phyloP scores from a whole-genome alignment of 2,329 filamentous ascomycete genomes.

The Penicillium sp. region DNA sequence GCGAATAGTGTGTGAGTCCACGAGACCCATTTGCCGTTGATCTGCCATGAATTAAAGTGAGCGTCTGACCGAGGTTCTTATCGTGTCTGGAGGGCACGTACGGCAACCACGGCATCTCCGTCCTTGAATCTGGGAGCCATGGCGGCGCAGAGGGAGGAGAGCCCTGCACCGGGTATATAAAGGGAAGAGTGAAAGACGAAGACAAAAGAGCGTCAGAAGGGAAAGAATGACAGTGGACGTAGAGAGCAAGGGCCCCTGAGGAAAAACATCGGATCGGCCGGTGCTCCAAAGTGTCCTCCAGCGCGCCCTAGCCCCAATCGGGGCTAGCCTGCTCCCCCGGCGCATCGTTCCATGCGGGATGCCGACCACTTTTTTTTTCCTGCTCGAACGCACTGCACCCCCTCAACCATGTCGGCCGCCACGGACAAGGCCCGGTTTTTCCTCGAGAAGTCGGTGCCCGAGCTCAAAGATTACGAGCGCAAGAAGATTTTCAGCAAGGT shows the following conservation, averaged over 20 bases:
- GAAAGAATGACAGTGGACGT: conserved; percentile 22
- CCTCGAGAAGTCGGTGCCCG: conserved; percentile 85
- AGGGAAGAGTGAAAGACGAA: conserved; percentile 14
- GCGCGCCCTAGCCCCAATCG: conserved; percentile 14
- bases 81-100: conserved; percentile 38
- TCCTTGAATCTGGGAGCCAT: conserved; percentile 64
- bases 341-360: conserved; percentile 30
- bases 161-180: conserved; percentile 18
- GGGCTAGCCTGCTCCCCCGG: conserved; percentile 19
- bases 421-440: conserved; percentile 95
- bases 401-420: conserved; percentile 67
- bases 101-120: conserved; percentile 60
- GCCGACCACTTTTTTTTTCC: conserved; percentile 33
- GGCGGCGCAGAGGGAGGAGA: conserved; percentile 26
- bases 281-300: conserved; percentile 18
- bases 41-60: conserved; percentile 39
- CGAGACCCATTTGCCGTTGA: conserved; percentile 88
- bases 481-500: conserved; percentile 87
- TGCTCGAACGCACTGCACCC: conserved; percentile 7
- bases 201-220: conserved; percentile 24
- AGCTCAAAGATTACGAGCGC: conserved; percentile 86
- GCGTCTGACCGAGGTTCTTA: conserved; percentile 25
- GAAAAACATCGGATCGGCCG: conserved; percentile 27
- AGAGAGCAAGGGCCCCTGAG: conserved; percentile 30
- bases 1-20: conserved; percentile 81